A percentile compares a stretch with the other conserved stretches of the same genome.
Evolutionary conservation across 495 filamentous ascomycete genomes (phyloP).

Genomic region (Aspergillus saccharolyticus): DNA sequence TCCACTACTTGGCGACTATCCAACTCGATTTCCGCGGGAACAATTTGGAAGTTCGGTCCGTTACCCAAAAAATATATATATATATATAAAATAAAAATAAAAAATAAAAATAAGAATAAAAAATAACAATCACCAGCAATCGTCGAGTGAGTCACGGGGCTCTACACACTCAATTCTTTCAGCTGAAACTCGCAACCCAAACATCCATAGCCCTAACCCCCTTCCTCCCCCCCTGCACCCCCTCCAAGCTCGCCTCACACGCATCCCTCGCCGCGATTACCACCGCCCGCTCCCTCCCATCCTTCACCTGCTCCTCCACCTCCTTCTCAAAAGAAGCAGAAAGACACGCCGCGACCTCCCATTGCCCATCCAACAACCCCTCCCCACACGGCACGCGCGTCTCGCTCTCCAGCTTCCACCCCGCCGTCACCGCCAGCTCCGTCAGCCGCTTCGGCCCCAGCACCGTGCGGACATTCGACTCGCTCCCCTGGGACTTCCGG

Average conservation of each 20-base stretch:
- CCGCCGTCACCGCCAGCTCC: constrained; percentile 22
- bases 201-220: constrained; percentile 44
- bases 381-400: constrained; percentile 22
- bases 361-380: constrained; percentile 40
- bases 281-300: constrained; percentile 31
- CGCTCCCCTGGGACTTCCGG: constrained; percentile 17
- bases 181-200: constrained; percentile 39
- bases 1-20: no score
- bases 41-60: no score
- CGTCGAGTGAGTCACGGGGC: no score
- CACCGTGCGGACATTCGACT: constrained; percentile 43
- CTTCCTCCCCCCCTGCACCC: constrained; percentile 25
- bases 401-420: constrained; percentile 29
- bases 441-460: constrained; percentile 28
- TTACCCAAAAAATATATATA: no score
- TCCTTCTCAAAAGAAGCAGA: constrained; percentile 21
- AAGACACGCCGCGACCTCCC: constrained; percentile 38
- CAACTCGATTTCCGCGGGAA: no score
- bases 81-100: no score
- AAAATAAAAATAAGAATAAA: no score
- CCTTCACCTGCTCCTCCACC: constrained; percentile 23
- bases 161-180: no score
- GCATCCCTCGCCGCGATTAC: constrained; percentile 33
- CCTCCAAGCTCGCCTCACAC: constrained; percentile 25
- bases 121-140: no score